Base-by-base conservation (phyloP, 164 flowering plant genomes). In the Platanus orientalis region DNA sequence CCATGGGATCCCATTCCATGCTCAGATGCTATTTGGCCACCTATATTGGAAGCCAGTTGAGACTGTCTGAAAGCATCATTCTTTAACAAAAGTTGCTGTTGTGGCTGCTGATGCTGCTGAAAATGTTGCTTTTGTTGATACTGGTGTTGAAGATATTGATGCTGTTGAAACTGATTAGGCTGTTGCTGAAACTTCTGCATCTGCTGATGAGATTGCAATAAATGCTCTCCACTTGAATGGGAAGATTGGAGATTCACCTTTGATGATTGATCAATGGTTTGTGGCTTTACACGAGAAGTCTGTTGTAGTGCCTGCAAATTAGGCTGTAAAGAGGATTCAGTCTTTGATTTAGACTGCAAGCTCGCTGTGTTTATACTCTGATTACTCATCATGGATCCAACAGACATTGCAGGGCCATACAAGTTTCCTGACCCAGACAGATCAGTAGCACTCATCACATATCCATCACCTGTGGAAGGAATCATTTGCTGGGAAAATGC, bases 381-480 rank as follows among this genome's bases (percentile, higher is more conserved):
- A 68, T 75, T 69, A 67, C 74, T 86, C 73, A 73, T 76, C 69
- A 76, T 32, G 51, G 87, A 69, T 54, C 86, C 90, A 69, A 55
- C 69, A 62, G 86, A 61, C 20, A 87, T 69, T 34, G 68, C 79
- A 61, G 83, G 60, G 20, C 69, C 79, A 72, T 75, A 85, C 57
- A 84, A 67, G 71, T 77, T 90, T 60, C 88, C 95, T 36, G 94
- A 60, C 29, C 79, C 88, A 72, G 87, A 77, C 55, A 84, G 52
- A 72, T 90, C 96, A 65, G 82, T 25, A 71, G 69, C 67, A 54
- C 65, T 73, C 62, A 76, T 60, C 57, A 81, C 83, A 80, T 77
- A 83, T 34, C 78, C 81, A 78, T 85, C 96, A 72, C 91, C 88
- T 83, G 83, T 61, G 61, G 69, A 72, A 62, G 59, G 36, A 69